Evolutionary conservation across 805 yeast genomes (phyloP).

Genomic region (Lachancea quebecensis): DNA sequence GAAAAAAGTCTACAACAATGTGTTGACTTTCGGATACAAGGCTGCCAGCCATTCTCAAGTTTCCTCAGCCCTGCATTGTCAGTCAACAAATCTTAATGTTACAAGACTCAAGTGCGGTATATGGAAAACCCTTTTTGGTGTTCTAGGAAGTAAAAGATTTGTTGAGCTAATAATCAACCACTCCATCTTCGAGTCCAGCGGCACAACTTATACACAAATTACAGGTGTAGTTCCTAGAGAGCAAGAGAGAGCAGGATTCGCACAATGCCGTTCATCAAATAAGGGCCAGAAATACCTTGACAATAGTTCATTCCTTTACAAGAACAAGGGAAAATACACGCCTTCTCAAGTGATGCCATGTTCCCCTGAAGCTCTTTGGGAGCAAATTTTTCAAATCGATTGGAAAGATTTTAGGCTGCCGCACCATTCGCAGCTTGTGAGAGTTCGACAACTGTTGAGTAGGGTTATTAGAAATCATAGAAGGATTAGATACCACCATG

Average conservation of each 20-base stretch:
- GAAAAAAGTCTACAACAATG: constrained; percentile 30
- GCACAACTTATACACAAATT: constrained; percentile 14
- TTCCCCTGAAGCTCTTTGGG: neutral
- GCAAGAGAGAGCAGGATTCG: neutral
- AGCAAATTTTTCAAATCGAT: neutral
- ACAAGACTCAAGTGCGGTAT: constrained; percentile 35
- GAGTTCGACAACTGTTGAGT: neutral
- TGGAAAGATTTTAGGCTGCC: neutral
- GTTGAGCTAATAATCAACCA: constrained; percentile 34
- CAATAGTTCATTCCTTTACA: constrained; percentile 1
- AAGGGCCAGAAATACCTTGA: neutral
- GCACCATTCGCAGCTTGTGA: neutral
- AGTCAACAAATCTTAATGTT: constrained; percentile 34
- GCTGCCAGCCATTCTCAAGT: constrained; percentile 29
- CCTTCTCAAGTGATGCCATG: neutral
- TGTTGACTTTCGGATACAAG: constrained; percentile 38
- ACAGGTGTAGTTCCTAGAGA: constrained; percentile 12
- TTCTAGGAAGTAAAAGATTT: constrained; percentile 38
- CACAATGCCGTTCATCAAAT: too few relatives aligned
- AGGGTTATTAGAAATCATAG: constrained; percentile 4
- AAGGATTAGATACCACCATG: constrained; percentile 9
- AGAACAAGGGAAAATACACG: neutral
- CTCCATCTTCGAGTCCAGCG: constrained; percentile 25
- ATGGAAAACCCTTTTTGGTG: constrained; percentile 38
- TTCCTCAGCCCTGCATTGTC: constrained; percentile 27